Evolutionary conservation across 164 flowering plant genomes (phyloP), one percentile per base, ranked within the genome.

Genomic region (Piper betle): DNA sequence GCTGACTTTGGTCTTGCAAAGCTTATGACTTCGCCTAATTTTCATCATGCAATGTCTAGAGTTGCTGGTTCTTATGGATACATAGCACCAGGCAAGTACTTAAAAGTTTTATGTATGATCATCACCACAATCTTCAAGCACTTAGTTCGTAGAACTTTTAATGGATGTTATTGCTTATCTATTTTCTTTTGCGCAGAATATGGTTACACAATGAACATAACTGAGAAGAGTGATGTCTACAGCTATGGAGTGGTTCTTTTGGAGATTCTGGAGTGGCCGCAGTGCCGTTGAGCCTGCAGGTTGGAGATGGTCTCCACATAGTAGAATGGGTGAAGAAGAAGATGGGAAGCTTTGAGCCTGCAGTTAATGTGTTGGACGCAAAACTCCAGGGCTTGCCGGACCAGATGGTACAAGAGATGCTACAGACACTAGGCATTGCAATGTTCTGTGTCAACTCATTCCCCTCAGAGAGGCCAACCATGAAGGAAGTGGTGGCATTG

Each of bases 161-260:
- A 9, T 15, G 10, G 50, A 46, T 46, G 50, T 52, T 33, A 62
- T 33, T 7, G 16, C 12, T 4, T 10, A 6, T 37, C 33, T 61
- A 15, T 41, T 40, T 41, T 53, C 41, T 15, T 53, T 25, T 39
- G 58, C 73, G 72, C 96, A 94, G 99, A 94, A 74, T 94, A 91
- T 70, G 97, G 99, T 9, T 94, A 91, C 80, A 87, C 87, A 1
- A 83, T 83, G 88, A 91, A 91, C 77, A 94, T 94, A 69, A 88
- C 99, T 20, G 96, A 91, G 73, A 94, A 91, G 85, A 91, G 97
- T 37, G 99, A 94, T 64, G 99, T 94, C 20, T 94, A 91, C 75
- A 94, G 97, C 64, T 94, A 82, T 64, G 99, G 99, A 10, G 96
- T 94, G 52, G 99, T 92, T 6, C 57, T 92, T 62, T 73, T 92